Conservation (phyloP, 2,329 filamentous ascomycete species). For the Exophiala calicioides region DNA sequence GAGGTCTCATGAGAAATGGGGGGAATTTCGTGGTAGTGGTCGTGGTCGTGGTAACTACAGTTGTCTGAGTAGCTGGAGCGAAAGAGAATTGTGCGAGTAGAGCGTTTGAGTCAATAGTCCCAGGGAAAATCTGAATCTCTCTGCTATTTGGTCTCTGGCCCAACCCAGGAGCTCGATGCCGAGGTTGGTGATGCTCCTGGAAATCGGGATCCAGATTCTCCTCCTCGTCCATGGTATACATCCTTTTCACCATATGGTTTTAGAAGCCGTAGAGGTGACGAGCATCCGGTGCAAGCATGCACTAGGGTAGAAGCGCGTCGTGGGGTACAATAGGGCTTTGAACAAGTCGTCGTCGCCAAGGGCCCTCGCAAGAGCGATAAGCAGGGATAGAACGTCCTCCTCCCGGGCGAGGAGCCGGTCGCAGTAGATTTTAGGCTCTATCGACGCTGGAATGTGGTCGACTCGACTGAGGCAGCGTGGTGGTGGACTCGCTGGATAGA, state of each 20-base stretch:
- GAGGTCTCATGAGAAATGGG: slow-evolving; percentile 75
- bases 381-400: too few relatives aligned
- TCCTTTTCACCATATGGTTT: slow-evolving; percentile 5
- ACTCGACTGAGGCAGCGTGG: too few relatives aligned
- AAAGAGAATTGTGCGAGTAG: slow-evolving; percentile 63
- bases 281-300: slow-evolving; percentile 12
- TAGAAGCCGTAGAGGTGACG: neutral
- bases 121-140: slow-evolving; percentile 23
- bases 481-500: too few relatives aligned
- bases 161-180: slow-evolving; percentile 10
- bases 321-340: too few relatives aligned
- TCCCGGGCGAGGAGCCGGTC: too few relatives aligned
- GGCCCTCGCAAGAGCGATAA: too few relatives aligned
- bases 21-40: slow-evolving; percentile 81
- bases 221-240: slow-evolving; percentile 18
- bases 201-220: slow-evolving; percentile 20
- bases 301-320: slow-evolving; percentile 13
- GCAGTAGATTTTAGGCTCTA: too few relatives aligned
- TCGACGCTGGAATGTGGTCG: too few relatives aligned
- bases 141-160: slow-evolving; percentile 16
- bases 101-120: slow-evolving; percentile 33
- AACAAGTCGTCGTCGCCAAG: too few relatives aligned
- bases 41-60: slow-evolving; percentile 83
- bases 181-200: slow-evolving; percentile 31
- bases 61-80: slow-evolving; percentile 64